Conservation (phyloP, 768 basidiomycete genomes). For the Phylloporus sp. region DNA sequence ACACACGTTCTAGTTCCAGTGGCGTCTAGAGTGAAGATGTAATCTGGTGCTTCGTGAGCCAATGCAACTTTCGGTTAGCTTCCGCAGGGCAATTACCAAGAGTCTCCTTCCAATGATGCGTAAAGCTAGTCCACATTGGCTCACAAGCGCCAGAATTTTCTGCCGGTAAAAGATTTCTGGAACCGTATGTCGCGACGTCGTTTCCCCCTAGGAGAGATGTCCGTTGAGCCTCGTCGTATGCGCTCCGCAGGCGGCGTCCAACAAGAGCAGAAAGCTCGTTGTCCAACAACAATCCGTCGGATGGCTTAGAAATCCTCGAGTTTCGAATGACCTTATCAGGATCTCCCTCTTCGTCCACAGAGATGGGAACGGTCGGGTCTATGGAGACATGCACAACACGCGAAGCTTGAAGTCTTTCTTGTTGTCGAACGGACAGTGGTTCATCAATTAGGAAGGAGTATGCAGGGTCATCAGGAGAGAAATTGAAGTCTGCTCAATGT, state of each 20-base stretch:
- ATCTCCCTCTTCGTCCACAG: constrained; percentile 43
- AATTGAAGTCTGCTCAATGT: constrained; percentile 74
- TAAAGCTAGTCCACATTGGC: constrained; percentile 86
- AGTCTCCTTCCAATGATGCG: constrained; percentile 79
- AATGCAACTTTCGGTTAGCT: background rate
- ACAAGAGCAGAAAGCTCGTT: constrained; percentile 49
- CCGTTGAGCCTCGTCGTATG: constrained; percentile 55
- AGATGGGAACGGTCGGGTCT: constrained; percentile 49
- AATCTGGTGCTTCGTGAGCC: constrained; percentile 51
- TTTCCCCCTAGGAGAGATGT: constrained; percentile 10
- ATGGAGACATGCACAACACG: constrained; percentile 69
- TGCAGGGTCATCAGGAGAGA: constrained; percentile 71
- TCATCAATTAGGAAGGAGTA: constrained; percentile 74
- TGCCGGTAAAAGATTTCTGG: constrained; percentile 37
- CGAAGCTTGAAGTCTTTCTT: constrained; percentile 49
- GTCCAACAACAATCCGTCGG: constrained; percentile 67
- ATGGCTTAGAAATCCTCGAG: constrained; percentile 51
- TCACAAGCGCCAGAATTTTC: constrained; percentile 56
- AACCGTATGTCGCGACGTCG: constrained; percentile 45
- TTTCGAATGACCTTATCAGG: constrained; percentile 71
- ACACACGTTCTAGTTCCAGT: constrained; percentile 33
- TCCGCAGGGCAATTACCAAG: constrained; percentile 47
- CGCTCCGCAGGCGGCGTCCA: constrained; percentile 48
- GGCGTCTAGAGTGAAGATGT: constrained; percentile 74
- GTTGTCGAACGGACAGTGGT: constrained; percentile 50